Conservation (phyloP, 148 eudicot species). For the Hydrangea macrophylla region DNA sequence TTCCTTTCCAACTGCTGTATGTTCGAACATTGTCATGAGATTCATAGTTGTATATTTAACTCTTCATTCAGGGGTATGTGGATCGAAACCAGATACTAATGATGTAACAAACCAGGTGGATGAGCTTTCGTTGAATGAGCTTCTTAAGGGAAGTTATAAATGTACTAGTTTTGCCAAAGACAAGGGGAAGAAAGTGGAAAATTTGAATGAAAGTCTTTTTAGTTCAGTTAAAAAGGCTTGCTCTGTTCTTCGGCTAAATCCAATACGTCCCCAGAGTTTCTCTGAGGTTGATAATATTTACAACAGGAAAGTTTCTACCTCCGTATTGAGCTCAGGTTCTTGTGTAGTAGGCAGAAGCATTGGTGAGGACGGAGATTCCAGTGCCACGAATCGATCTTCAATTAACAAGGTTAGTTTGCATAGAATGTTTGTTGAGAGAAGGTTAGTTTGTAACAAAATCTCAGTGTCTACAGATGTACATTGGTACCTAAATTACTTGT, state of each 20-base stretch:
- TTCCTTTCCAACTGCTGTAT: not conserved
- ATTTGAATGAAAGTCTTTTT: conserved; percentile 43
- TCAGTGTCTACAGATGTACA: not conserved
- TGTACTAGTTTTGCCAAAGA: conserved; percentile 54
- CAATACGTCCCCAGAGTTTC: conserved; percentile 36
- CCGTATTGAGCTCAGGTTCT: no score
- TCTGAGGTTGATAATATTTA: conserved; percentile 41
- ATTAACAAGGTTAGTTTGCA: conserved; percentile 53
- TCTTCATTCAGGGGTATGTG: conserved; percentile 55
- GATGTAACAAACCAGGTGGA: conserved; percentile 66
- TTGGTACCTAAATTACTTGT: not conserved
- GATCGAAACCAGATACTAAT: conserved; percentile 60
- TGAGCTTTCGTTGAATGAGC: conserved; percentile 69
- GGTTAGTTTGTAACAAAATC: no score
- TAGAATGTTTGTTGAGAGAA: no score
- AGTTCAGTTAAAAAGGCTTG: conserved; percentile 60
- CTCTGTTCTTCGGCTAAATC: conserved; percentile 55
- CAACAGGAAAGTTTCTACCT: conserved; percentile 32
- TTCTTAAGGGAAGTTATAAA: conserved; percentile 65
- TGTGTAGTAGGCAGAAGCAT: no score
- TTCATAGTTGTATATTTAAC: not conserved
- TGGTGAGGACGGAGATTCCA: conserved; percentile 35
- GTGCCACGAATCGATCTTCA: conserved; percentile 34
- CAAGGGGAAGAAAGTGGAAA: conserved; percentile 54
- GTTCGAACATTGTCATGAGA: not conserved